Base-by-base conservation (phyloP, 208 protist genomes). In the Porcisia hertigi region DNA sequence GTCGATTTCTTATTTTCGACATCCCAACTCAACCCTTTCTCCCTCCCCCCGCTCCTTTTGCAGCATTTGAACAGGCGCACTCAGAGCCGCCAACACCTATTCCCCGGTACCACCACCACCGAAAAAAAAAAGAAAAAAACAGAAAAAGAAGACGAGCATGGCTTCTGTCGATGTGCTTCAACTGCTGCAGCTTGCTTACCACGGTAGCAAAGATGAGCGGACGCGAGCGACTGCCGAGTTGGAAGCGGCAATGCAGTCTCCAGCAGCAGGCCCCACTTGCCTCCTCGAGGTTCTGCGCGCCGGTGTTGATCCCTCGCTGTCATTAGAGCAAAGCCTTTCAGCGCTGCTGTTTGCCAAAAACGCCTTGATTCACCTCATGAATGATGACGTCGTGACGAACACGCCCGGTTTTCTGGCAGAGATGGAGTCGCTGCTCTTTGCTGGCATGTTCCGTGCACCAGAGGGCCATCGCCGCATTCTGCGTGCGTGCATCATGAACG, bases 281-380 rank as follows among this genome's bases (percentile, higher is more conserved):
- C 66, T 97, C 23, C 58, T 94, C n/a, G 47, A 65, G n/a, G 76
- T 97, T 23, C 63, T 97, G 6, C 83, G 82, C 9, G 84, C 86
- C 52, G 92, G 91, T 55, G 71, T 87, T 18, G 77, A 95, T 60
- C 36, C 80, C 14, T 53, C 85, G 2, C 54, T 92, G 16, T 84
- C 88, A 23, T 36, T 83, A 0, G 87, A 92, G 58, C 90, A 93
- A 69, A 92, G 87, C 39, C 86, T 97, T 52, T 92, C 88, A 2
- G 90, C 92, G 5, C 90, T 97, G 1, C 76, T 97, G 49, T 96
- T 90, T 76, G 92, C 87, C 34, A 97, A 97, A 67, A 97, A 97
- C 72, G 90, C 79, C 41, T 73, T 97, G 45, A 63, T 92, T 60
- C 76, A 92, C 75, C 87, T 76, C n/a, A 76, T 95, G 8, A 75